Base-by-base conservation (phyloP, 169 alveolate species). In the Nephromyces sp. region DNA sequence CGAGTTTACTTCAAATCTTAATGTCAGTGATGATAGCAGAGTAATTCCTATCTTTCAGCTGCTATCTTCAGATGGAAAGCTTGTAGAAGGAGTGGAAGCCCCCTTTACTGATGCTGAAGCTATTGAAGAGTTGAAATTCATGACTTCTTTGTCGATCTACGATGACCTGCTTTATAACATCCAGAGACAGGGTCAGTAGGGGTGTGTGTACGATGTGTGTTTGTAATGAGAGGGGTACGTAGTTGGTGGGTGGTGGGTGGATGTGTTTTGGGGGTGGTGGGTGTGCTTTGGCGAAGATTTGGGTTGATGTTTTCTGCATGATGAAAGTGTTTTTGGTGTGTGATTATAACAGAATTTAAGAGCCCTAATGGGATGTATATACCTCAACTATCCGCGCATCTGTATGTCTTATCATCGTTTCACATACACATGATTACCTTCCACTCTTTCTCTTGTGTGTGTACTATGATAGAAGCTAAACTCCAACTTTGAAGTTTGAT, bases 161-260 rank as follows among this genome's bases (percentile, higher is more conserved):
- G 95, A 90, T 71, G 85, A 87, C 76, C 70, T 86, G 29, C 74
- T 88, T 78, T 79, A 88, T 77, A 84, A 87, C 52, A 88, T 90
- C 71, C 95, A 90, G 68, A 82, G 95, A 15, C 95, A 90, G 77
- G 95, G 94, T 32, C 30, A 72, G 32, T 66, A 43, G 15, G 15
- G 25, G 15, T 43, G 15, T 43, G 15, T 43, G 15, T 15, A 43
- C 15, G n/a, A 15, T 15, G n/a, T 43, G 25, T 43, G n/a, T 43
- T 43, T 43, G 15, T 15, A 15, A 43, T 43, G 15, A 43, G 57
- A 15, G 15, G n/a, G 25, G 57, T 43, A 15, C n/a, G 15, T 43
- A 15, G 57, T 15, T 15, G 15, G 57, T 43, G n/a, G 15, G 25
- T 43, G 15, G 57, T 15, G 15, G 15, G n/a, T 15, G n/a, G 57